Conservation (phyloP, 495 filamentous ascomycete genomes). For the Glonium stellatum region DNA sequence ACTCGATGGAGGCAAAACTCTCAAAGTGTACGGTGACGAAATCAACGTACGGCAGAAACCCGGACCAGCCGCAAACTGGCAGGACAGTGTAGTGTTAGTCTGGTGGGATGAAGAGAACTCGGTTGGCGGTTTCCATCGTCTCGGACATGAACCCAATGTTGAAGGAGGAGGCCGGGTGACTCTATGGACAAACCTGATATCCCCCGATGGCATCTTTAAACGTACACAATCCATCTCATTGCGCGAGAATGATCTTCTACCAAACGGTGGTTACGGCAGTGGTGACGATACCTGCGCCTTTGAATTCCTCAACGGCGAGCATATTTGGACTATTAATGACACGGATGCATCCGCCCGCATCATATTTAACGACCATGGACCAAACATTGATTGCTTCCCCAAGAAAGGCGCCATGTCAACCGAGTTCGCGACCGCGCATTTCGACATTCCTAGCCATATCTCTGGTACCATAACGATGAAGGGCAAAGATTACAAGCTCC, state of each 20-base stretch:
- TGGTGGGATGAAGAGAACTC: not conserved
- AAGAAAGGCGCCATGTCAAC: conserved; percentile 4
- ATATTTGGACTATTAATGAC: conserved; percentile 3
- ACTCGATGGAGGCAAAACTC: not conserved
- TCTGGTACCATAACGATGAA: conserved; percentile 2
- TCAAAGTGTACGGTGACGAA: conserved; percentile 2
- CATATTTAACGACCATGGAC: not conserved
- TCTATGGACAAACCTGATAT: not conserved
- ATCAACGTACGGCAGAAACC: not conserved
- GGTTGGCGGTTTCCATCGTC: conserved; percentile 3
- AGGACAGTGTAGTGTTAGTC: not conserved
- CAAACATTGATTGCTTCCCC: conserved; percentile 2
- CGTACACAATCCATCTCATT: conserved; percentile 1
- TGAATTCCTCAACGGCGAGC: not conserved
- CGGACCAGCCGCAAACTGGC: not conserved
- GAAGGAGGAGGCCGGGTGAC: not conserved
- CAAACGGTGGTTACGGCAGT: conserved; percentile 1
- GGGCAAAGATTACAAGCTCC: not conserved
- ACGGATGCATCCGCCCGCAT: not conserved
- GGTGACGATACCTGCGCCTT: not conserved
- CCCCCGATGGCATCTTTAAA: conserved; percentile 2
- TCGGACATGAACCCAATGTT: not conserved
- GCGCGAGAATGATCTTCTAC: conserved; percentile 3
- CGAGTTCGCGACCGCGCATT: conserved; percentile 2
- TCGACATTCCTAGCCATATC: not conserved